Conservation (phyloP, 805 yeast species). For the Zygosaccharomyces bailii region DNA sequence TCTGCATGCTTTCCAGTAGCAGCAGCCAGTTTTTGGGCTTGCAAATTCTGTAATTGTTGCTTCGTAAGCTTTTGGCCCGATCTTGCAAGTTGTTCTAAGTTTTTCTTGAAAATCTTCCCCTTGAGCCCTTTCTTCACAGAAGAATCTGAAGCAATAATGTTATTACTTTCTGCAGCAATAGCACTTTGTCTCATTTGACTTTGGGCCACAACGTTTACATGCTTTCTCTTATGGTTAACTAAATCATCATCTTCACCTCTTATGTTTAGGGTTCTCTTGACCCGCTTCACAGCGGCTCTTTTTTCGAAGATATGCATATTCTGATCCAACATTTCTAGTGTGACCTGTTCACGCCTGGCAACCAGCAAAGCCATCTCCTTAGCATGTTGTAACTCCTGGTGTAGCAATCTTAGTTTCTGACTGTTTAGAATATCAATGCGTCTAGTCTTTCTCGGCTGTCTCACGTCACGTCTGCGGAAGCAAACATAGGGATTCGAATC, state of each 20-base stretch:
- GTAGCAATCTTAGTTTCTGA: constrained; percentile 71
- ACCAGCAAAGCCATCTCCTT: constrained; percentile 63
- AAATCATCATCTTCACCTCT: constrained; percentile 83
- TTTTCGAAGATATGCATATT: constrained; percentile 69
- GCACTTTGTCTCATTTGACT: constrained; percentile 21
- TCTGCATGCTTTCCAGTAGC: constrained; percentile 7
- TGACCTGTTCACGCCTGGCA: constrained; percentile 54
- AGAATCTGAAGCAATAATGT: constrained; percentile 26
- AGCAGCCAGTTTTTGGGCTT: constrained; percentile 16
- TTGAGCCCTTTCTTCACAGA: constrained; percentile 18
- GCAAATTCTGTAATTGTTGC: constrained; percentile 24
- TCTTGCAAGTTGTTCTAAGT: constrained; percentile 21
- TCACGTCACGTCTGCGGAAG: constrained; percentile 89
- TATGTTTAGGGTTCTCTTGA: constrained; percentile 72
- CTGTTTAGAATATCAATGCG: constrained; percentile 89
- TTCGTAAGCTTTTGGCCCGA: constrained; percentile 25
- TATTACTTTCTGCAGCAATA: constrained; percentile 22
- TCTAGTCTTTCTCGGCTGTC: constrained; percentile 94
- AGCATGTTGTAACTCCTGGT: constrained; percentile 74
- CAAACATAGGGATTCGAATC: constrained; percentile 93
- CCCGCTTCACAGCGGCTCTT: constrained; percentile 64
- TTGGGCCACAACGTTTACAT: constrained; percentile 21
- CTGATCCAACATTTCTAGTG: constrained; percentile 51
- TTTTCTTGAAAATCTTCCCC: constrained; percentile 22
- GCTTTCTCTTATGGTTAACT: constrained; percentile 69